These are phyloP conservation scores for Bacidia gigantensis DNA, from an alignment of 495 filamentous ascomycete genomes.

Conservation along the genomic window DNA sequence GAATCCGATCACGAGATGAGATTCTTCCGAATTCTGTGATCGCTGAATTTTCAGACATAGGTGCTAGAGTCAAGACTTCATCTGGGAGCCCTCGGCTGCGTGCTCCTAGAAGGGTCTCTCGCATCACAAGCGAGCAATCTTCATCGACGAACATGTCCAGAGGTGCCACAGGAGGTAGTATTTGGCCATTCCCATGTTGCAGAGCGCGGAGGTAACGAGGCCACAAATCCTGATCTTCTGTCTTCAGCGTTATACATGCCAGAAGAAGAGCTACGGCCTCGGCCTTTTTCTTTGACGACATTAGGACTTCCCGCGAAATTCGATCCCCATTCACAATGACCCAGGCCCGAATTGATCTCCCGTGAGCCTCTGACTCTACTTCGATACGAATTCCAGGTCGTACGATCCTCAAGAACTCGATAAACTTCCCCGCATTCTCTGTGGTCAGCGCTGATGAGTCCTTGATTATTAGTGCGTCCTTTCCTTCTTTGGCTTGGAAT, in stretches of 20 bases:
- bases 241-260: constrained; percentile 29
- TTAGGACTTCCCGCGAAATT: constrained; percentile 25
- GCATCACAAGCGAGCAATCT: constrained; percentile 29
- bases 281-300: constrained; percentile 26
- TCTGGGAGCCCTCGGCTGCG: constrained; percentile 31
- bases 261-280: constrained; percentile 26
- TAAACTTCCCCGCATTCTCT: constrained; percentile 28
- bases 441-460: constrained; percentile 26
- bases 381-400: constrained; percentile 21
- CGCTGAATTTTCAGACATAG: constrained; percentile 13
- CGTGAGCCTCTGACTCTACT: constrained; percentile 13
- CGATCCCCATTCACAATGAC: constrained; percentile 24
- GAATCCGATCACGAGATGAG: constrained; percentile 12
- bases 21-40: constrained; percentile 11
- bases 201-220: constrained; percentile 27
- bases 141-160: constrained; percentile 23
- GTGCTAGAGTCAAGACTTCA: constrained; percentile 16
- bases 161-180: constrained; percentile 24
- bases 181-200: constrained; percentile 27
- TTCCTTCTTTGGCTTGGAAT: constrained; percentile 27
- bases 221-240: constrained; percentile 24
- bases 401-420: constrained; percentile 29
- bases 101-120: constrained; percentile 26
- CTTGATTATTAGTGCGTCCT: constrained; percentile 25
- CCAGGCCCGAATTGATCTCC: constrained; percentile 12